These are phyloP conservation scores for Sclerotinia minor DNA, from an alignment of 2,329 filamentous ascomycete species.

Conservation along the genomic window DNA sequence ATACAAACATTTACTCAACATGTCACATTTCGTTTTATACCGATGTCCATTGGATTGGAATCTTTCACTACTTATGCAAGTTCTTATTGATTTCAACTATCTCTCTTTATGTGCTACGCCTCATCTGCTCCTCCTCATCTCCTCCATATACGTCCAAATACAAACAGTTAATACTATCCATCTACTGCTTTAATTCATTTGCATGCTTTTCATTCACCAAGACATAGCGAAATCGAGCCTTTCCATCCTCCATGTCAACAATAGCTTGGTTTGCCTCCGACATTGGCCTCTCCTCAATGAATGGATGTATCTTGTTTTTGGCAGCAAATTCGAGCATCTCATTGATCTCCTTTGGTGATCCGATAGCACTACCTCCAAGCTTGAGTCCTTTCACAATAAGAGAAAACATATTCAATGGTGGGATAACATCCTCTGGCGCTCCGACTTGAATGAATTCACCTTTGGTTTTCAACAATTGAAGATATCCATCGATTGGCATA, in stretches of 20 bases:
- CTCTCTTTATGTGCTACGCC: not conserved
- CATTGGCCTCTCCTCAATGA: constrained; percentile 56
- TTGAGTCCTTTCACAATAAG: constrained; percentile 48
- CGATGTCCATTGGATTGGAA: not conserved
- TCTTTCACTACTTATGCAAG: not conserved
- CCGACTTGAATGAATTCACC: constrained; percentile 65
- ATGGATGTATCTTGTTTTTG: constrained; percentile 57
- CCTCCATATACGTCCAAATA: not conserved
- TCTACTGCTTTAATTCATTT: constrained; percentile 17
- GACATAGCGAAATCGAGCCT: constrained; percentile 52
- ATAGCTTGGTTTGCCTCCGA: constrained; percentile 57
- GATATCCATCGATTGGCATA: constrained; percentile 63
- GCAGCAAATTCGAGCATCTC: constrained; percentile 61
- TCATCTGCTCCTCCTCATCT: not conserved
- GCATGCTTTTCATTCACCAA: constrained; percentile 33
- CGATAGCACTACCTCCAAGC: constrained; percentile 45
- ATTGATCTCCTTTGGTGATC: constrained; percentile 52
- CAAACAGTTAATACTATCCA: not conserved
- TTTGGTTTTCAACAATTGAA: constrained; percentile 57
- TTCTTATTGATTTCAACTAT: not conserved
- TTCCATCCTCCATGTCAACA: constrained; percentile 57
- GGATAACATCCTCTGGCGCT: constrained; percentile 59
- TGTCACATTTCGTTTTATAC: not conserved
- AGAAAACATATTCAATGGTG: constrained; percentile 53
- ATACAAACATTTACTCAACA: not conserved